phyloP scores from a whole-genome alignment of 2,329 filamentous ascomycete species.

The Talaromyces atroroseus region DNA sequence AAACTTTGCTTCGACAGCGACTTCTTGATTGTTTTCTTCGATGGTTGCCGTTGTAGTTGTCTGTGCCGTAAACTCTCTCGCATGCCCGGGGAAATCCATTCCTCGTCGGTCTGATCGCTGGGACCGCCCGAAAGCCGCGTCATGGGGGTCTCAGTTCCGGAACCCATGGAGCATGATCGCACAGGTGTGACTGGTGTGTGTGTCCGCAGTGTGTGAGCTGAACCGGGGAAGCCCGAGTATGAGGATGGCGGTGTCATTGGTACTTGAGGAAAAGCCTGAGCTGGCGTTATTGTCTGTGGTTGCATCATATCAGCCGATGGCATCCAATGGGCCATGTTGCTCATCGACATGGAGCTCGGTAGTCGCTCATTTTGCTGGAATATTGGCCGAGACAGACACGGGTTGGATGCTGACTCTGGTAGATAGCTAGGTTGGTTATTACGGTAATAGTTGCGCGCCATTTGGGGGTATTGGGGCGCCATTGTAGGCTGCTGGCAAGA shows the following conservation, averaged over 20 bases:
- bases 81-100: slow-evolving; percentile 31
- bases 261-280: slow-evolving; percentile 25
- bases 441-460: slow-evolving; percentile 32
- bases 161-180: slow-evolving; percentile 31
- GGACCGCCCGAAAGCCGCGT: slow-evolving; percentile 30
- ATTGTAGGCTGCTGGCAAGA: slow-evolving; percentile 30
- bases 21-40: slow-evolving; percentile 27
- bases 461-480: slow-evolving; percentile 28
- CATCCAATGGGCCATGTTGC: slow-evolving; percentile 35
- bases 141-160: slow-evolving; percentile 31
- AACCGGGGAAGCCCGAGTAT: slow-evolving; percentile 33
- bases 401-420: slow-evolving; percentile 35
- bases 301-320: slow-evolving; percentile 28
- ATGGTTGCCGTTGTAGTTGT: slow-evolving; percentile 25
- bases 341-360: slow-evolving; percentile 31
- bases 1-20: slow-evolving; percentile 31
- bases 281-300: slow-evolving; percentile 33
- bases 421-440: slow-evolving; percentile 28
- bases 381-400: slow-evolving; percentile 34
- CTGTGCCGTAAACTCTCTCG: slow-evolving; percentile 24
- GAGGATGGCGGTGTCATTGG: slow-evolving; percentile 35
- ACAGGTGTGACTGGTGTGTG: slow-evolving; percentile 34
- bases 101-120: slow-evolving; percentile 30
- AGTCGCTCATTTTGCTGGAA: slow-evolving; percentile 34
- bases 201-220: slow-evolving; percentile 29